Conservation (phyloP, 768 basidiomycete genomes). For the Sporobolomyces phaffii region DNA sequence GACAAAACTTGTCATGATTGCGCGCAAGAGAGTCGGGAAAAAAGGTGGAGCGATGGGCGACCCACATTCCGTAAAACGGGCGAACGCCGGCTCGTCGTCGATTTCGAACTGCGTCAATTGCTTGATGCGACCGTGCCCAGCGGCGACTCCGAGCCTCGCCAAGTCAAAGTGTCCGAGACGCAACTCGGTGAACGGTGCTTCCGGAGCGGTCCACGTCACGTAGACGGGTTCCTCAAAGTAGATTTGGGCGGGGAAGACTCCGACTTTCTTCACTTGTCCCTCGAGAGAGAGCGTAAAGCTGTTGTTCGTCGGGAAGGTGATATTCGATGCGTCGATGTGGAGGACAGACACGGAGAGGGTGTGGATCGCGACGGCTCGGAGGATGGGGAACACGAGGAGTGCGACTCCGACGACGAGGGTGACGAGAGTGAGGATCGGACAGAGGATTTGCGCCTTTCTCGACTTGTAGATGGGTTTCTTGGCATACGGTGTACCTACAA, state of each 20-base stretch:
- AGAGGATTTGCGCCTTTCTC: slow-evolving; percentile 23
- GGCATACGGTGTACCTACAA: slow-evolving; percentile 25
- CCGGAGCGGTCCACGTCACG: slow-evolving; percentile 54
- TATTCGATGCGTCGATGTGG: slow-evolving; percentile 24
- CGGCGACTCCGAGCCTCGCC: slow-evolving; percentile 54
- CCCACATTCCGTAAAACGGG: slow-evolving; percentile 53
- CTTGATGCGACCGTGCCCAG: slow-evolving; percentile 50
- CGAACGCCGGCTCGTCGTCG: slow-evolving; percentile 56
- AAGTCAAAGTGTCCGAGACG: slow-evolving; percentile 58
- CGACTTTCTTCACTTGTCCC: slow-evolving; percentile 57
- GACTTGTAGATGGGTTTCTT: slow-evolving; percentile 33
- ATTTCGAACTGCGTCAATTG: slow-evolving; percentile 59
- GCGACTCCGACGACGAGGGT: slow-evolving; percentile 1
- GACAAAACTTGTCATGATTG: too few relatives aligned
- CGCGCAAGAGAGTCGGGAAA: too few relatives aligned
- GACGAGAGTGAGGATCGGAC: slow-evolving; percentile 18
- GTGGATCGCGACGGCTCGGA: slow-evolving; percentile 27
- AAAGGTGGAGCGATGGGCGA: too few relatives aligned
- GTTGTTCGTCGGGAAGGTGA: slow-evolving; percentile 28
- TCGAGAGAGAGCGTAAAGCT: slow-evolving; percentile 34
- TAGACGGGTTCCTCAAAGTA: slow-evolving; percentile 57
- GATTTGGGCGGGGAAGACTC: slow-evolving; percentile 61
- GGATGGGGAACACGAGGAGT: slow-evolving; percentile 29
- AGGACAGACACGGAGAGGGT: slow-evolving; percentile 29
- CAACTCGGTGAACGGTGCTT: slow-evolving; percentile 50